Percentiles rank a stretch among this genome's conserved stretches.
These are phyloP conservation scores for Whalleya microplaca DNA, from an alignment of 2,329 filamentous ascomycete species.

Conservation along the genomic window DNA sequence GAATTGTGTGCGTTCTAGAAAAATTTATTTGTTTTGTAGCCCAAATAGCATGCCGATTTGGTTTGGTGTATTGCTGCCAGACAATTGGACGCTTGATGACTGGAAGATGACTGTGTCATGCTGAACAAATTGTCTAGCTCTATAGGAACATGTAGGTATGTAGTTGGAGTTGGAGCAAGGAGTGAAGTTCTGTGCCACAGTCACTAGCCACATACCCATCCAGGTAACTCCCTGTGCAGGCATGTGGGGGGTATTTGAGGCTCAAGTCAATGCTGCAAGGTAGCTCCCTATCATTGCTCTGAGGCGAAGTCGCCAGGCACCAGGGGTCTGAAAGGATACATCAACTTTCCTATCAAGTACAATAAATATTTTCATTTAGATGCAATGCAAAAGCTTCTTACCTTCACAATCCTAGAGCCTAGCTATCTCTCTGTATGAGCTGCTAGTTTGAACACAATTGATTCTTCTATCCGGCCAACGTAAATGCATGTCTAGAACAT, in stretches of 20 bases:
- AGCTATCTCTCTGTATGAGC: neutral
- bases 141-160: no score
- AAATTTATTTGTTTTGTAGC: no score
- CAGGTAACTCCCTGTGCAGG: neutral
- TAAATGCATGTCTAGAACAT: neutral
- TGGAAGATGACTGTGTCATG: no score
- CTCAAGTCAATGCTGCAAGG: neutral
- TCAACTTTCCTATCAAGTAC: neutral
- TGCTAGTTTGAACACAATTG: neutral
- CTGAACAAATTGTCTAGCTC: no score
- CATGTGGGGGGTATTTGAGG: neutral
- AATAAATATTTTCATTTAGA: neutral
- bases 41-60: no score
- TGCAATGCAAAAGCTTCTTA: neutral
- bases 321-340: neutral
- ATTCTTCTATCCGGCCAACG: neutral
- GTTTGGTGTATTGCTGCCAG: no score
- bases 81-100: no score
- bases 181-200: constrained; percentile 27
- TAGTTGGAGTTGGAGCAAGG: neutral
- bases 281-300: neutral
- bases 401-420: no score
- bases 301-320: neutral
- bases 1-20: no score
- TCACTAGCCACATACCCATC: constrained; percentile 8